A percentile compares a stretch with the other conserved stretches of the same genome.
phyloP scores from a whole-genome alignment of 1,284 basidiomycete genomes.

The Ceratobasidium theobromae region DNA sequence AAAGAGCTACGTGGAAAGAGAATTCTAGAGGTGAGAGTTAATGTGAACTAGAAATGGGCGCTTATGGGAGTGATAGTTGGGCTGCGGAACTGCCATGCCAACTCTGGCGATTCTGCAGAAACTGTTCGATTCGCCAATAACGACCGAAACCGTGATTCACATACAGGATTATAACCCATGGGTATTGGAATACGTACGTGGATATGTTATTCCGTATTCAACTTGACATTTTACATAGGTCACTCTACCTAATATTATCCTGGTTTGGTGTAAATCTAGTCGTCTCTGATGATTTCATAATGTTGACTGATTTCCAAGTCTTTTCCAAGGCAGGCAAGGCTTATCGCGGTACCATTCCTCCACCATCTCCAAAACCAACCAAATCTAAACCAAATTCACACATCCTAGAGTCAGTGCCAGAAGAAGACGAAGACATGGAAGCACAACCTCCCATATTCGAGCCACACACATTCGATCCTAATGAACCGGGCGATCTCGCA shows the following conservation, averaged over 20 bases:
- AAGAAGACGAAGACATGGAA: constrained; percentile 41
- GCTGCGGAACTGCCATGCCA: constrained; percentile 91
- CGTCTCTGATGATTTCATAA: not conserved
- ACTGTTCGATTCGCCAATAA: constrained; percentile 51
- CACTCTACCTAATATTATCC: constrained; percentile 84
- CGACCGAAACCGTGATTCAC: constrained; percentile 60
- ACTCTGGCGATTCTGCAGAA: constrained; percentile 69
- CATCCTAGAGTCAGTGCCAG: constrained; percentile 35
- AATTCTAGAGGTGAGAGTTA: constrained; percentile 60
- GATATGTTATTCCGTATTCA: not conserved
- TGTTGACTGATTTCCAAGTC: constrained; percentile 41
- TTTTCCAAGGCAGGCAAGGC: constrained; percentile 54
- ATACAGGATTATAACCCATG: constrained; percentile 92
- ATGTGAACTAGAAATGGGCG: not conserved
- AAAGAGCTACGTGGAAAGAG: constrained; percentile 48
- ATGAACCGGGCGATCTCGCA: constrained; percentile 55
- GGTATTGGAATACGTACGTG: constrained; percentile 70
- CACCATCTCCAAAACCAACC: not conserved
- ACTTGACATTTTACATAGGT: too few species aligned
- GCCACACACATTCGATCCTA: constrained; percentile 4
- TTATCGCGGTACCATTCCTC: constrained; percentile 43
- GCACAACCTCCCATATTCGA: constrained; percentile 1
- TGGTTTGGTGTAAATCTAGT: constrained; percentile 73
- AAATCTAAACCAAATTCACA: constrained; percentile 1
- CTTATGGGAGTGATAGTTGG: constrained; percentile 56